Base-by-base conservation (phyloP, 1,284 basidiomycete genomes). In the Trichosporon sp. region DNA sequence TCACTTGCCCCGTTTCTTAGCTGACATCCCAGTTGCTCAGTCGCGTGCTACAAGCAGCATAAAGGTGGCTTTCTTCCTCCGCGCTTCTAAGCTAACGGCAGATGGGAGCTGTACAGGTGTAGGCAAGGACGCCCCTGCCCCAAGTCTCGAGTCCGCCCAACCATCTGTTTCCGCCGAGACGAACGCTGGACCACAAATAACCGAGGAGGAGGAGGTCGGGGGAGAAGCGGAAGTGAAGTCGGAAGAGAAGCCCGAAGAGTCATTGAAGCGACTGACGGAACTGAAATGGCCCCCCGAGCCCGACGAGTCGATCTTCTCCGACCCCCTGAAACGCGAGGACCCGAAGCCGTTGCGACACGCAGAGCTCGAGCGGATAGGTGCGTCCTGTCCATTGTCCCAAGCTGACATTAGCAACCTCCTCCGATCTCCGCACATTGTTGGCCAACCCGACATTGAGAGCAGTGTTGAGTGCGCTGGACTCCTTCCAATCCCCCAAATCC, bases 201-300 rank as follows among this genome's bases (percentile, higher is more conserved):
- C 26, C 26, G 26, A 26, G 26, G 26, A 26, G 26, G 26, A 26
- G 26, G 26, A 26, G 26, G 26, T 3, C 43, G 3, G 43, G 4
- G 7, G 43, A 16, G 26, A 21, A 11, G 51, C 7, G 51, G 7
- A 21, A 11, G 26, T 26, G 26, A 26, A 26, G 26, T 26, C 26
- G 26, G 51, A 56, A 31, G 8, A 61, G 31, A 21, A 61, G 14
- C 5, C 35, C 6, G 32, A 66, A 6, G 11, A 31, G 0, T 69
- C 73, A 0, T 63, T 77, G 5, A 74, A 74, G 10, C 73, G 77
- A 0, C 73, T 84, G 31, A 79, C 80, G 1, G 70, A 76, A 2
- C 76, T 84, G 38, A 70, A 74, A 5, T 84, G 81, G 81, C 83
- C 83, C 0, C 81, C 81, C 2, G 81, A 83, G 70, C 81, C 83